Evolutionary conservation across 2,329 filamentous ascomycete genomes (phyloP).

Genomic region (Aureobasidium mangrovei): DNA sequence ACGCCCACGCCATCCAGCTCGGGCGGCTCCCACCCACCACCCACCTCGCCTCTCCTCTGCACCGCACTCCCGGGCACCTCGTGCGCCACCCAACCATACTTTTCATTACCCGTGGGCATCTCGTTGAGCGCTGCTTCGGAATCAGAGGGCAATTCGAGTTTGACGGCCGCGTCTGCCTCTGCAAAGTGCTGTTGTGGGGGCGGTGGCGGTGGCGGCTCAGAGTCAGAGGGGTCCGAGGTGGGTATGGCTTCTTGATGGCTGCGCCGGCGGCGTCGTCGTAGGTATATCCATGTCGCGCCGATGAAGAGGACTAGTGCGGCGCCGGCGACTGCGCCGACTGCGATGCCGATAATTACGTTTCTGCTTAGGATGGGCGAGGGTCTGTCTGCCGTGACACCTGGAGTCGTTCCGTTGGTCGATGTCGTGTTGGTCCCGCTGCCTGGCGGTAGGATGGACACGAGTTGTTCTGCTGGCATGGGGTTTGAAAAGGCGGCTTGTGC

Average conservation of each 20-base stretch:
- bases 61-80: conserved; percentile 4
- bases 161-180: background rate
- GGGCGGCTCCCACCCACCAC: conserved; percentile 3
- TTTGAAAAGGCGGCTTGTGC: conserved; percentile 30
- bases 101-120: background rate
- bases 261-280: background rate
- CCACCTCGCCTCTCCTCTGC: background rate
- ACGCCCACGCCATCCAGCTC: background rate
- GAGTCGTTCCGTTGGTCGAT: conserved; percentile 8
- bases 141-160: background rate
- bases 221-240: background rate
- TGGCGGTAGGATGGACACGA: conserved; percentile 26
- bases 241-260: background rate
- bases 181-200: background rate
- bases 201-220: background rate
- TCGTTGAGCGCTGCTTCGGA: conserved; percentile 2
- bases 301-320: conserved; percentile 20
- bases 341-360: conserved; percentile 28
- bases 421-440: conserved; percentile 24
- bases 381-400: conserved; percentile 15
- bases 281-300: conserved; percentile 13
- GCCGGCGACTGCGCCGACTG: conserved; percentile 25
- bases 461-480: conserved; percentile 28
- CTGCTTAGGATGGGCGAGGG: conserved; percentile 18
- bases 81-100: background rate